Percentiles rank a stretch among this genome's conserved stretches.
These are phyloP conservation scores for Mallotus repandus DNA, from an alignment of 441 rosid species.

Conservation along the genomic window DNA sequence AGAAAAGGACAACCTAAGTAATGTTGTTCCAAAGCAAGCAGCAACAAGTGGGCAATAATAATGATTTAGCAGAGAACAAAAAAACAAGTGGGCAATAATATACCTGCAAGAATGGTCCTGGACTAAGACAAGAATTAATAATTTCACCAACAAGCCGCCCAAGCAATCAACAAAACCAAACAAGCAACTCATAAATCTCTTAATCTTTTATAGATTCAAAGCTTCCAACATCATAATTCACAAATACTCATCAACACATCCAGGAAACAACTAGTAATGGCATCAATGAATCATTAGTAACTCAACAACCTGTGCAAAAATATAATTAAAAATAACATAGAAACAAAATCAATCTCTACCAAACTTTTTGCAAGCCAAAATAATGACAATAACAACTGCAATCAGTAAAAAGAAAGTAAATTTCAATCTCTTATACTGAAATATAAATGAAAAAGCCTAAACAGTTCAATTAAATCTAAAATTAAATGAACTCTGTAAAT, in stretches of 20 bases:
- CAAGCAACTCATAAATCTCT: constrained; percentile 58
- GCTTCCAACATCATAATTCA: constrained; percentile 36
- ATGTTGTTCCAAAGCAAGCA: too few relatives aligned
- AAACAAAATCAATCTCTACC: neutral
- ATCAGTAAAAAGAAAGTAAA: neutral
- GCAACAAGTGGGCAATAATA: too few relatives aligned
- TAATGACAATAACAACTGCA: neutral
- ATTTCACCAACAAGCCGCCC: constrained; percentile 23
- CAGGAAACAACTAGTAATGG: constrained; percentile 22
- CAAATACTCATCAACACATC: constrained; percentile 32
- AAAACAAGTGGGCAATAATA: too few relatives aligned
- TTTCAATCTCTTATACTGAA: neutral
- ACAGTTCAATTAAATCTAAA: neutral
- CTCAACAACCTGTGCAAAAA: constrained; percentile 45
- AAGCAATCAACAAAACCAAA: constrained; percentile 85
- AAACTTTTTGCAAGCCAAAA: neutral
- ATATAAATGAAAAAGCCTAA: too few relatives aligned
- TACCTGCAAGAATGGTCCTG: too few relatives aligned
- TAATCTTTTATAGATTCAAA: constrained; percentile 47
- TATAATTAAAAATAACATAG: neutral
- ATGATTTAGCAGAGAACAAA: too few relatives aligned
- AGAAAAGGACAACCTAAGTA: too few relatives aligned
- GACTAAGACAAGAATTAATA: too few relatives aligned
- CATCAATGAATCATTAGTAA: constrained; percentile 28
- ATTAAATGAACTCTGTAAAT: neutral